These are phyloP conservation scores for Tetradesmus obliquus DNA, from an alignment of 139 green algal species.

Conservation along the genomic window DNA sequence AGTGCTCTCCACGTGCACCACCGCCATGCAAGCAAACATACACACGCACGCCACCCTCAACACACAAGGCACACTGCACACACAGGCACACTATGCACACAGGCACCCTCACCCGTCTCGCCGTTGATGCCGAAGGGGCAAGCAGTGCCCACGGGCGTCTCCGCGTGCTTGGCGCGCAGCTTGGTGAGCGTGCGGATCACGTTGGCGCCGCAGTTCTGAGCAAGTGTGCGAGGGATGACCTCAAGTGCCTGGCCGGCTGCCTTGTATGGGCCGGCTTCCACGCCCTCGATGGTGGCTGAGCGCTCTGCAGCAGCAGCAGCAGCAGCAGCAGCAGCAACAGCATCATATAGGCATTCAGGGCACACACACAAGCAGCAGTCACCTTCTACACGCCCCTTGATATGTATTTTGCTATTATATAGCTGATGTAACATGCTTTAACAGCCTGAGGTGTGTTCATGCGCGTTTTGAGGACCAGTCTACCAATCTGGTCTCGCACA, in stretches of 20 bases:
- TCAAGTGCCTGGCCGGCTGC: conserved; percentile 90
- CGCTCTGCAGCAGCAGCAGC: neutral
- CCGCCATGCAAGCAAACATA: neutral
- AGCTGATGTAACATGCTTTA: too few species aligned
- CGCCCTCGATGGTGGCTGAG: conserved; percentile 48
- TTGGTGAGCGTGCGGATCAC: conserved; percentile 99
- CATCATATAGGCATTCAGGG: neutral
- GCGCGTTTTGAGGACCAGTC: too few species aligned
- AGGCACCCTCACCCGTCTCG: conserved; percentile 59
- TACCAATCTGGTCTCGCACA: too few species aligned
- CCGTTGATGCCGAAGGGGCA: conserved; percentile 70
- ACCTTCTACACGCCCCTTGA: too few species aligned
- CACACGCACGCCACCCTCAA: neutral
- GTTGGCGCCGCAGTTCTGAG: conserved; percentile 99
- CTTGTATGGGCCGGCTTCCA: conserved; percentile 79
- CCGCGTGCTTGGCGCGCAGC: conserved; percentile 86
- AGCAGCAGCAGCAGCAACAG: neutral
- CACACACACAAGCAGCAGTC: neutral
- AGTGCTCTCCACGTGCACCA: too few species aligned
- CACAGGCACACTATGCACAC: neutral
- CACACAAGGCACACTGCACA: neutral
- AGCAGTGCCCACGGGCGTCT: conserved; percentile 26
- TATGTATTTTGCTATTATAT: too few species aligned
- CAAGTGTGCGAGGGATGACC: conserved; percentile 97
- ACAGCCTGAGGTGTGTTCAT: too few species aligned